These are phyloP conservation scores for Eimeria falciformis DNA, from an alignment of 169 alveolate genomes.

Conservation along the genomic window DNA sequence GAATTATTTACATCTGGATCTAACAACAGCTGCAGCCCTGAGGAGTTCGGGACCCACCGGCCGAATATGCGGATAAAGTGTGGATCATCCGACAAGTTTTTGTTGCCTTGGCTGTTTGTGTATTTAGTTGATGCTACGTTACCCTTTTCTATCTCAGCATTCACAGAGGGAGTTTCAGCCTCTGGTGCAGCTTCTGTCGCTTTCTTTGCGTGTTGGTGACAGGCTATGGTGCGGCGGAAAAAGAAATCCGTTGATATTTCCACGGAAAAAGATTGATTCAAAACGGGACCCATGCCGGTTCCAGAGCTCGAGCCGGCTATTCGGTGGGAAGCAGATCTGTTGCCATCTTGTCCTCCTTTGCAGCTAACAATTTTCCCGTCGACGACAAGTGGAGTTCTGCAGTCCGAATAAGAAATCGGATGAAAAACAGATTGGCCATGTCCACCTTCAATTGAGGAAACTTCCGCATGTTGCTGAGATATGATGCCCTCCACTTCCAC, in stretches of 20 bases:
- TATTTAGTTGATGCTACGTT: not conserved
- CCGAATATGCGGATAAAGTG: conserved; percentile 60
- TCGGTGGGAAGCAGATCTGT: not conserved
- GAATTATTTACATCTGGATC: not conserved
- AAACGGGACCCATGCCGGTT: conserved; percentile 50
- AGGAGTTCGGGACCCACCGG: conserved; percentile 8
- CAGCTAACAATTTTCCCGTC: conserved; percentile 41
- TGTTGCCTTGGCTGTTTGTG: not conserved
- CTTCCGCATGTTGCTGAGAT: too few species aligned
- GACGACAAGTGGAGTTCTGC: conserved; percentile 37
- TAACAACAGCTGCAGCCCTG: conserved; percentile 17
- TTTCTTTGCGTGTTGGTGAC: not conserved
- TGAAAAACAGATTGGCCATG: not conserved
- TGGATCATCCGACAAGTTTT: conserved; percentile 1
- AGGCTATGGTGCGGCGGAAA: conserved; percentile 28
- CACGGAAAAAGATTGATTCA: conserved; percentile 32
- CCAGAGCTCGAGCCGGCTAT: too few species aligned
- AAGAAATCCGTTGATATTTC: conserved; percentile 33
- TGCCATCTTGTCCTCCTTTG: not conserved
- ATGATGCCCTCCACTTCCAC: too few species aligned
- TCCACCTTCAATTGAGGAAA: not conserved
- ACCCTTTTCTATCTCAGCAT: not conserved
- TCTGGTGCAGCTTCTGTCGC: not conserved
- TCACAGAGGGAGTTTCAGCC: not conserved
- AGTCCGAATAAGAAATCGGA: not conserved